phyloP scores from a whole-genome alignment of 768 basidiomycete species.

The Boletus huronensis region DNA sequence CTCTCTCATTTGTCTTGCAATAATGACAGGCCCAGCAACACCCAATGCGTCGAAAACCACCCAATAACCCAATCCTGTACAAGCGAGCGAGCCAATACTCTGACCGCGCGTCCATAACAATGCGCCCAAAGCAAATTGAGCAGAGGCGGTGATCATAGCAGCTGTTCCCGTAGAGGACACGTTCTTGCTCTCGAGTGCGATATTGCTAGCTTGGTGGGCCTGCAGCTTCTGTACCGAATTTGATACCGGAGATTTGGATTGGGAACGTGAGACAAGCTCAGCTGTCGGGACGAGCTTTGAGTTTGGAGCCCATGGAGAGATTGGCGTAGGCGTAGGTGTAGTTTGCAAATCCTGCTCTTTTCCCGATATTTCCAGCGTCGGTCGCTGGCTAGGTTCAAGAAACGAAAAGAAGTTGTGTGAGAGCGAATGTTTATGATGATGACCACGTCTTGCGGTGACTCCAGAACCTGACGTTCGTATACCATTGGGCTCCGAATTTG shows the following conservation, averaged over 20 bases:
- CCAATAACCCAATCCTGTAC: conserved; percentile 94
- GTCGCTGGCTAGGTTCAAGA: conserved; percentile 64
- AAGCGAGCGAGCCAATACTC: conserved; percentile 77
- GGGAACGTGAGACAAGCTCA: conserved; percentile 20
- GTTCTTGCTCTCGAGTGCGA: neutral
- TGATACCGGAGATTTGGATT: conserved; percentile 23
- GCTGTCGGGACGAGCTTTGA: conserved; percentile 26
- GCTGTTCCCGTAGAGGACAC: conserved; percentile 22
- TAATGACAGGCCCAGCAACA: conserved; percentile 42
- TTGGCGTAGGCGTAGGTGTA: conserved; percentile 55
- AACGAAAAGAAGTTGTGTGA: conserved; percentile 97
- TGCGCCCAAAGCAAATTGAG: conserved; percentile 64
- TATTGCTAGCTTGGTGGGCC: neutral
- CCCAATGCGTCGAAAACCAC: conserved; percentile 94
- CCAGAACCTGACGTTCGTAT: conserved; percentile 16
- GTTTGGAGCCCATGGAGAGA: conserved; percentile 67
- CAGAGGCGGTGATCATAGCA: conserved; percentile 24
- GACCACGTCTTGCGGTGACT: conserved; percentile 49
- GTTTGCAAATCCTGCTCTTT: conserved; percentile 45
- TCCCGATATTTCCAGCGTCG: conserved; percentile 7
- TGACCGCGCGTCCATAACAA: conserved; percentile 90
- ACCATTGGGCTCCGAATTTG: conserved; percentile 17
- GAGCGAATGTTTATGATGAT: conserved; percentile 91
- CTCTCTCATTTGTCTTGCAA: conserved; percentile 37
- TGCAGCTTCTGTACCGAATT: conserved; percentile 10